Percentiles rank a stretch among this genome's conserved stretches.
Evolutionary conservation across 345 rosid genomes (phyloP).

Genomic region (Pistacia vera): DNA sequence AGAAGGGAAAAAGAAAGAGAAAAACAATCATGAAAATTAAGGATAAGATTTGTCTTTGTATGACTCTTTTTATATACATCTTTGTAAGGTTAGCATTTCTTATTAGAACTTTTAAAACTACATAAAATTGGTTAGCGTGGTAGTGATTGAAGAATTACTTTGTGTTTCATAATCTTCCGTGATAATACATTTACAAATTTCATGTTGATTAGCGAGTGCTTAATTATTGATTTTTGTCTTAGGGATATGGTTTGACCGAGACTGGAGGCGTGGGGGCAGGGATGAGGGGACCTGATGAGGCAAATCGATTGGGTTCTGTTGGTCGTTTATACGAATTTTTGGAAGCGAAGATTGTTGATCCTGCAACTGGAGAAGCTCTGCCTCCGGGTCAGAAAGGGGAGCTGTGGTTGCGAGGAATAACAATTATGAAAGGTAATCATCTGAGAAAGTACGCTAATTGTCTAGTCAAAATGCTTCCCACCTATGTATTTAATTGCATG

Average conservation of each 20-base stretch:
- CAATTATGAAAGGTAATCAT: conserved; percentile 65
- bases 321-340: conserved; percentile 65
- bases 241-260: conserved; percentile 5
- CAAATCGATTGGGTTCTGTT: conserved; percentile 47
- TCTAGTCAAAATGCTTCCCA: no score
- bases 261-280: background rate
- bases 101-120: no score
- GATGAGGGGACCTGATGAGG: conserved; percentile 48
- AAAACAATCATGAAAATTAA: no score
- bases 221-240: background rate
- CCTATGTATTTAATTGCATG: no score
- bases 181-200: background rate
- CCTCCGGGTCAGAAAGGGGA: conserved; percentile 81
- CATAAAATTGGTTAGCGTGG: no score
- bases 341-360: conserved; percentile 85
- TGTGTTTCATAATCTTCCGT: background rate
- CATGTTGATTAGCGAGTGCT: background rate
- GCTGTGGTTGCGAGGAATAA: conserved; percentile 82
- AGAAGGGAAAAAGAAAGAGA: no score
- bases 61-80: no score
- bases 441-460: background rate
- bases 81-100: no score
- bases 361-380: conserved; percentile 62
- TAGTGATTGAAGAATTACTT: no score
- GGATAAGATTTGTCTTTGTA: no score